These are phyloP conservation scores for Leucosporidium yakuticum DNA, from an alignment of 768 basidiomycete species.

Conservation along the genomic window DNA sequence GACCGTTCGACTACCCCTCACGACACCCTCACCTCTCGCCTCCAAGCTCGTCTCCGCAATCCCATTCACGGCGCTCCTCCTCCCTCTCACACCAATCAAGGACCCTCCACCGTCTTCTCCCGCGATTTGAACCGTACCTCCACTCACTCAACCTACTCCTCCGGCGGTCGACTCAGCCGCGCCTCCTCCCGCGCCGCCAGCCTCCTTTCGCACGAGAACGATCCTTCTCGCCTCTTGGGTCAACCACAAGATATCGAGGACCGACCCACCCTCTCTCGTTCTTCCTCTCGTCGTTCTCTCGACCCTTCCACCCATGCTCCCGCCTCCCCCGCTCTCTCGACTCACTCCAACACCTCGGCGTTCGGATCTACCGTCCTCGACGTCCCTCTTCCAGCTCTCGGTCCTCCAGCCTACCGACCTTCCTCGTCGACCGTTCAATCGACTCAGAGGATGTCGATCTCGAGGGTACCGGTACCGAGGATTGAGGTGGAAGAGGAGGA, in stretches of 20 bases:
- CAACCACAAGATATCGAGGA: background rate
- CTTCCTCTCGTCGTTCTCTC: conserved; percentile 8
- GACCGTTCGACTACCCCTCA: background rate
- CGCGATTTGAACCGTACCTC: conserved; percentile 8
- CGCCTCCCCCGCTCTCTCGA: background rate
- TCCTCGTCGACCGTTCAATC: conserved; percentile 8
- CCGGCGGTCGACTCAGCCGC: conserved; percentile 1
- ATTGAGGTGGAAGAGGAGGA: background rate
- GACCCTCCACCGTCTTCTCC: conserved; percentile 27
- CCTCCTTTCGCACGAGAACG: conserved; percentile 10
- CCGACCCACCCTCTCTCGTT: background rate
- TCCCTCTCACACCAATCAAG: background rate
- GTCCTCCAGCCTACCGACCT: conserved; percentile 30
- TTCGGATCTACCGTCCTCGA: conserved; percentile 12
- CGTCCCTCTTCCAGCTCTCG: conserved; percentile 21
- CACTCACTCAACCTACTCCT: conserved; percentile 13
- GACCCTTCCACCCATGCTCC: background rate
- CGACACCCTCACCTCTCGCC: conserved; percentile 21
- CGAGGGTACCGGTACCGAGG: background rate
- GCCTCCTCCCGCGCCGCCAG: background rate
- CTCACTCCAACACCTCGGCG: background rate
- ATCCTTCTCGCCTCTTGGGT: background rate
- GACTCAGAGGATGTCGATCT: conserved; percentile 13
- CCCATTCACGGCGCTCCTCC: background rate
- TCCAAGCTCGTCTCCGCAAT: conserved; percentile 7